A percentile compares a stretch with the other conserved stretches of the same genome.
These are phyloP conservation scores for Blastobotrys muscicola DNA, from an alignment of 805 yeast genomes.

Conservation along the genomic window DNA sequence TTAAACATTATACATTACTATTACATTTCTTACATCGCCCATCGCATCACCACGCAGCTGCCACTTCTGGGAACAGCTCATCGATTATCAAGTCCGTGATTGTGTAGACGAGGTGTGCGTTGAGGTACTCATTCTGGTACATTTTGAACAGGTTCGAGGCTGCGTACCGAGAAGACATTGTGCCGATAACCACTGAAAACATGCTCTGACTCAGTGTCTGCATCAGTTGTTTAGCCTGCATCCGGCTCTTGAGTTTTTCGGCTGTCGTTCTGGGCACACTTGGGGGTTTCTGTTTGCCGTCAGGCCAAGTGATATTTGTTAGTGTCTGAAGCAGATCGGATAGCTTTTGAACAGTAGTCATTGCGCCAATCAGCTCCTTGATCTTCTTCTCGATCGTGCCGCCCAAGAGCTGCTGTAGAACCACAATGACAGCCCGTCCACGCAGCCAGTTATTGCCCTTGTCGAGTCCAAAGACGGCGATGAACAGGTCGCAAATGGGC, in stretches of 20 bases:
- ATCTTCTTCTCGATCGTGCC: conserved; percentile 69
- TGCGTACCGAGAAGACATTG: conserved; percentile 53
- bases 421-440: conserved; percentile 72
- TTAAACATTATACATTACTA: no score
- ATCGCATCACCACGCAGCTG: no score
- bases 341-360: conserved; percentile 18
- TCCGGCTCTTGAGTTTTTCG: conserved; percentile 44
- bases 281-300: conserved; percentile 34
- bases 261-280: conserved; percentile 33
- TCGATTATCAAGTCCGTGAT: conserved; percentile 48
- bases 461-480: conserved; percentile 58
- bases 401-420: conserved; percentile 79
- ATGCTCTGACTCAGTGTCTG: conserved; percentile 52
- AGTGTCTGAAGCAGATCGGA: conserved; percentile 17
- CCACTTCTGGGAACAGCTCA: conserved; percentile 25
- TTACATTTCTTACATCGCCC: no score
- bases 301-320: conserved; percentile 38
- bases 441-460: conserved; percentile 63
- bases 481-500: conserved; percentile 71
- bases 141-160: conserved; percentile 49
- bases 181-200: conserved; percentile 67
- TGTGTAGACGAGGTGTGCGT: conserved; percentile 51
- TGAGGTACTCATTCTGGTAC: conserved; percentile 65
- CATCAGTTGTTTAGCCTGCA: conserved; percentile 50
- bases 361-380: conserved; percentile 32